Conservation (phyloP, 148 eudicot genomes). For the Oxyria digyna region DNA sequence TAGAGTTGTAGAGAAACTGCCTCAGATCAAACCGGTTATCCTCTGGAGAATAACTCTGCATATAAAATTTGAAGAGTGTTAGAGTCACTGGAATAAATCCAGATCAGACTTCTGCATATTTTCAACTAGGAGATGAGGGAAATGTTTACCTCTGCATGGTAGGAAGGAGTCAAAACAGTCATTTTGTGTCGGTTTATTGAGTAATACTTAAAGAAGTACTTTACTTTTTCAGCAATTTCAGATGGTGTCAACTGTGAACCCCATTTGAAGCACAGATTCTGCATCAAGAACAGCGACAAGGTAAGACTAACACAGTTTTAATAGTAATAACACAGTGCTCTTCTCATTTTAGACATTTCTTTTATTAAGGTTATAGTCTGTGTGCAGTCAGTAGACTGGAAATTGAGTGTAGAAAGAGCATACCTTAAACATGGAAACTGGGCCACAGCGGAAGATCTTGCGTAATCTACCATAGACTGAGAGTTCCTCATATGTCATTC, state of each 20-base stretch:
- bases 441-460: conserved; percentile 85
- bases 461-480: conserved; percentile 88
- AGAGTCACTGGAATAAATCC: background rate
- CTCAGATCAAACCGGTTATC: conserved; percentile 93
- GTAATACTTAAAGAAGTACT: conserved; percentile 89
- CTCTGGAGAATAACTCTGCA: conserved; percentile 93
- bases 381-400: background rate
- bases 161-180: conserved; percentile 92
- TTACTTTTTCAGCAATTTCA: conserved; percentile 83
- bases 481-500: conserved; percentile 96
- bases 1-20: conserved; percentile 79
- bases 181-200: conserved; percentile 94
- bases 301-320: background rate
- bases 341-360: no score
- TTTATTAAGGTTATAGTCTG: background rate
- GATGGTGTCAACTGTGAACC: conserved; percentile 65
- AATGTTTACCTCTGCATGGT: conserved; percentile 76
- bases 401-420: conserved; percentile 6
- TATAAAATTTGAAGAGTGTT: background rate
- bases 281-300: conserved; percentile 9
- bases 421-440: conserved; percentile 95
- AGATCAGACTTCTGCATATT: background rate
- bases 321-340: no score
- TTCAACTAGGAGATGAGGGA: background rate
- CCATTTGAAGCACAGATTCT: conserved; percentile 93